Conservation (phyloP, 306 rosid species). For the Glycyrrhiza uralensis region DNA sequence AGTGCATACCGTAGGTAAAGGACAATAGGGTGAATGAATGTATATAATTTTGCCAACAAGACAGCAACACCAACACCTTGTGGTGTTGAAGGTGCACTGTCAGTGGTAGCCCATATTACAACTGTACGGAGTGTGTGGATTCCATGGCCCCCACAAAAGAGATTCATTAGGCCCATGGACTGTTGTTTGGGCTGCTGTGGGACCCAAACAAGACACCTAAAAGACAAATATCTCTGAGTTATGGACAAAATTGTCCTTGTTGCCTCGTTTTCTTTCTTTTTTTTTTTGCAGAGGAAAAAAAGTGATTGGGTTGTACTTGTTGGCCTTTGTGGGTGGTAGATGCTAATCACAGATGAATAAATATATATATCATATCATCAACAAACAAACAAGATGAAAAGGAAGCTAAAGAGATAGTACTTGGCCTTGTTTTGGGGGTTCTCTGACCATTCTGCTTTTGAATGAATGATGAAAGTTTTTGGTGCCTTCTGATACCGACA, state of each 20-base stretch:
- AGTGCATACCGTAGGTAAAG: not conserved
- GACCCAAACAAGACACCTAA: slow-evolving; percentile 46
- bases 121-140: slow-evolving; percentile 33
- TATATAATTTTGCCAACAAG: not conserved
- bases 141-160: slow-evolving; percentile 38
- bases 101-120: slow-evolving; percentile 3
- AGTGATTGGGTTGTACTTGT: not conserved
- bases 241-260: slow-evolving; percentile 23
- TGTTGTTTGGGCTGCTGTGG: slow-evolving; percentile 29
- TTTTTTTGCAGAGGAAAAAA: not conserved
- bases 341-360: not conserved
- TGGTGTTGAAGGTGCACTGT: not conserved
- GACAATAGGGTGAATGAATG: not conserved
- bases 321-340: not conserved
- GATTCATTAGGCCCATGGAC: slow-evolving; percentile 36
- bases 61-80: not conserved
- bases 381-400: slow-evolving; percentile 22
- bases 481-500: slow-evolving; percentile 51
- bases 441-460: slow-evolving; percentile 47
- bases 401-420: slow-evolving; percentile 27
- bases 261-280: too few species aligned
- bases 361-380: not conserved
- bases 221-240: slow-evolving; percentile 28
- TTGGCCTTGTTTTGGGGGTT: slow-evolving; percentile 20
- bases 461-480: slow-evolving; percentile 41